phyloP scores from a whole-genome alignment of 2,329 filamentous ascomycete genomes.

The Fusarium subtropicale region DNA sequence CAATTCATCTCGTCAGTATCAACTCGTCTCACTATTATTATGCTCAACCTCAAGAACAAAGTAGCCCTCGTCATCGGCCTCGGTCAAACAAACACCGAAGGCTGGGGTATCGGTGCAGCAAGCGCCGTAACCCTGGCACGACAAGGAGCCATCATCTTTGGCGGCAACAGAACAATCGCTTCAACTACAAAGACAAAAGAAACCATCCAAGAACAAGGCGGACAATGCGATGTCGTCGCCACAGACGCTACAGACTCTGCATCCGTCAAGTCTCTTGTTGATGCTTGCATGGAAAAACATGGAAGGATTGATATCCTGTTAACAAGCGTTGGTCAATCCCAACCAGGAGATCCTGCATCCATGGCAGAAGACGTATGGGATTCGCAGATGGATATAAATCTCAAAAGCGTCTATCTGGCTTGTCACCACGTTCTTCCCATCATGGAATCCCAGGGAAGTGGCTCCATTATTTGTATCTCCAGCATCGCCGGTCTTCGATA shows the following conservation, averaged over 20 bases:
- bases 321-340: slow-evolving; percentile 70
- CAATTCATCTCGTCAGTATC: not conserved
- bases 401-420: slow-evolving; percentile 66
- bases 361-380: slow-evolving; percentile 65
- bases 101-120: slow-evolving; percentile 64
- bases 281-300: slow-evolving; percentile 62
- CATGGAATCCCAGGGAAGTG: slow-evolving; percentile 62
- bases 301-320: slow-evolving; percentile 70
- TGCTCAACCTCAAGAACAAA: slow-evolving; percentile 57
- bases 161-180: slow-evolving; percentile 60
- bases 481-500: slow-evolving; percentile 66
- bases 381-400: slow-evolving; percentile 64
- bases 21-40: slow-evolving; percentile 15
- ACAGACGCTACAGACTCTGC: slow-evolving; percentile 64
- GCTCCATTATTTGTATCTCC: slow-evolving; percentile 60
- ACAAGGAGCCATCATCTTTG: slow-evolving; percentile 62
- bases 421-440: slow-evolving; percentile 65
- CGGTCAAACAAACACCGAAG: slow-evolving; percentile 57
- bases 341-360: slow-evolving; percentile 61
- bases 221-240: slow-evolving; percentile 55
- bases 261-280: slow-evolving; percentile 64
- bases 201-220: slow-evolving; percentile 52
- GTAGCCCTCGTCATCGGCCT: slow-evolving; percentile 60
- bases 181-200: slow-evolving; percentile 55
- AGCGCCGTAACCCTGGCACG: slow-evolving; percentile 60